Conservation (phyloP, 2,329 filamentous ascomycete species). For the Samsoniella hepiali region DNA sequence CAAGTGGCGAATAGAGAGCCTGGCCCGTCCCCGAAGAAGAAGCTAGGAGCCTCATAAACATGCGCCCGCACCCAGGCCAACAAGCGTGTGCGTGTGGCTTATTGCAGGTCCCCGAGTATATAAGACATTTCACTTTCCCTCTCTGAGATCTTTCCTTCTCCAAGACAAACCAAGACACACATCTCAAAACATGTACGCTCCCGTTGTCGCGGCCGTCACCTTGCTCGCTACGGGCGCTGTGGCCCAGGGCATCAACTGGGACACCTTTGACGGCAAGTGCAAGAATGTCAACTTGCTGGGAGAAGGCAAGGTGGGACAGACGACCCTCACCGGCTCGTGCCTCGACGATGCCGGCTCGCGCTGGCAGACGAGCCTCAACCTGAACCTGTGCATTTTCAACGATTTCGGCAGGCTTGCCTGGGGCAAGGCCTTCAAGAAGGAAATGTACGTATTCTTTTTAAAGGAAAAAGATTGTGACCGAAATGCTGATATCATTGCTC, state of each 20-base stretch:
- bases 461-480: background rate
- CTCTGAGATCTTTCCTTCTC: too few species aligned
- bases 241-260: background rate
- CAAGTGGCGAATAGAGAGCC: too few species aligned
- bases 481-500: background rate
- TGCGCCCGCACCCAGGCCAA: too few species aligned
- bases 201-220: background rate
- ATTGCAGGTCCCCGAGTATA: too few species aligned
- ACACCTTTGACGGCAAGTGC: constrained; percentile 10
- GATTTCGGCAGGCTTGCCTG: constrained; percentile 8
- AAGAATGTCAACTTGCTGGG: background rate
- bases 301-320: background rate
- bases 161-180: background rate
- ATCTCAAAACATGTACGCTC: background rate
- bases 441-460: background rate
- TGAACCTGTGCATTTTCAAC: constrained; percentile 13
- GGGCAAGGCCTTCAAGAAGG: background rate
- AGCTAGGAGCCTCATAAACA: too few species aligned
- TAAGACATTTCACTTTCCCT: too few species aligned
- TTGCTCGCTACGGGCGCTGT: background rate
- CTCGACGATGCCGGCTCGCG: constrained; percentile 2
- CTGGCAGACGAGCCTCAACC: constrained; percentile 7
- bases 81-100: too few species aligned
- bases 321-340: background rate
- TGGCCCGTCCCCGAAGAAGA: too few species aligned